A percentile compares a stretch with the other conserved stretches of the same genome.
Conservation (phyloP, 1,284 basidiomycete species). For the Cutaneotrichosporon cutaneum region DNA sequence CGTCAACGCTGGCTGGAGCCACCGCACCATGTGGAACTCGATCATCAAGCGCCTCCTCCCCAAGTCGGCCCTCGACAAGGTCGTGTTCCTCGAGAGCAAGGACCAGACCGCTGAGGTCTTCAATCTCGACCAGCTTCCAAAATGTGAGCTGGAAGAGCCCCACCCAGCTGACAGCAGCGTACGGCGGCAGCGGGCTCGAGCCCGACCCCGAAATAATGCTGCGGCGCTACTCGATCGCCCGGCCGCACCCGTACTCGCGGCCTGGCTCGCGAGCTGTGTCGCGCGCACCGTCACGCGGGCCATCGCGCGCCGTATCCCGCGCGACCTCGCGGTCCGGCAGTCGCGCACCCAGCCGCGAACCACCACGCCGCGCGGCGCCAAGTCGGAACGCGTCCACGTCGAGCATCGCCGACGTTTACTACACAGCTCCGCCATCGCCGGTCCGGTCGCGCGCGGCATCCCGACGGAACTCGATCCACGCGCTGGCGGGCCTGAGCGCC, state of each 20-base stretch:
- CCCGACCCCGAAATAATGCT: slow-evolving; percentile 32
- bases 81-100: slow-evolving; percentile 50
- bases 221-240: slow-evolving; percentile 29
- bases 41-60: slow-evolving; percentile 56
- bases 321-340: slow-evolving; percentile 3
- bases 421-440: slow-evolving; percentile 42
- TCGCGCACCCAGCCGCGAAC: slow-evolving; percentile 5
- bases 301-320: slow-evolving; percentile 10
- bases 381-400: slow-evolving; percentile 24
- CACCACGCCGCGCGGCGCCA: neutral
- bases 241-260: slow-evolving; percentile 21
- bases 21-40: slow-evolving; percentile 55
- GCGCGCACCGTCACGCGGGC: slow-evolving; percentile 14
- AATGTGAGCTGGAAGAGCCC: slow-evolving; percentile 21
- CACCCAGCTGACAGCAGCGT: slow-evolving; percentile 23
- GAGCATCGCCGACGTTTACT: slow-evolving; percentile 51
- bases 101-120: slow-evolving; percentile 36
- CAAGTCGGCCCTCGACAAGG: slow-evolving; percentile 53
- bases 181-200: slow-evolving; percentile 34
- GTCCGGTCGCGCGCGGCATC: neutral
- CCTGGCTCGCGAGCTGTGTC: slow-evolving; percentile 19
- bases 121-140: slow-evolving; percentile 38
- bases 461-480: slow-evolving; percentile 5
- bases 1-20: slow-evolving; percentile 57
- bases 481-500: slow-evolving; percentile 11